A percentile compares a stretch with the other conserved stretches of the same genome.
phyloP scores from a whole-genome alignment of 139 green algal species.

The Nannochloris sp. region DNA sequence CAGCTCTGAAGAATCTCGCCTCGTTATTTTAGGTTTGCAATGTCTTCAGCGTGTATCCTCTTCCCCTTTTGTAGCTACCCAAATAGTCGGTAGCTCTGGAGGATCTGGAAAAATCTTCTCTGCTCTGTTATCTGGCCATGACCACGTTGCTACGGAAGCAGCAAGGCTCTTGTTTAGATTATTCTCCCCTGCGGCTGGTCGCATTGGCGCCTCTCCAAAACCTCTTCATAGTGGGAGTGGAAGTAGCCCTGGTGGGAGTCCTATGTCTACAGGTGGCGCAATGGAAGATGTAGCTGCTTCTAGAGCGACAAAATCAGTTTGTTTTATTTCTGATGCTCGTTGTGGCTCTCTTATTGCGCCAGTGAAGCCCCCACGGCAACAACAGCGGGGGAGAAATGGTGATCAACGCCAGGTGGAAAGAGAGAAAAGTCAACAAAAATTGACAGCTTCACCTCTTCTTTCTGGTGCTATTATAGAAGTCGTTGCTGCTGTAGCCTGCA shows the following conservation, averaged over 20 bases:
- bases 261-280: neutral
- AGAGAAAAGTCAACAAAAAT: too few relatives aligned
- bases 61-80: slow-evolving; percentile 10
- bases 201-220: slow-evolving; percentile 35
- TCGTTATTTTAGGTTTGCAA: slow-evolving; percentile 57
- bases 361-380: slow-evolving; percentile 4
- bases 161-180: slow-evolving; percentile 62
- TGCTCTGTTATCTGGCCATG: slow-evolving; percentile 42
- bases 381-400: too few relatives aligned
- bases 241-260: neutral
- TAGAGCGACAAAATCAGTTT: slow-evolving; percentile 47
- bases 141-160: slow-evolving; percentile 63
- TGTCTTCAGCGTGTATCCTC: slow-evolving; percentile 60
- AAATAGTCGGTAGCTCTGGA: slow-evolving; percentile 18
- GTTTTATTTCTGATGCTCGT: slow-evolving; percentile 31
- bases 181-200: slow-evolving; percentile 47
- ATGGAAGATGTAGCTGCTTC: slow-evolving; percentile 12
- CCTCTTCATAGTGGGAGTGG: neutral
- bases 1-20: slow-evolving; percentile 29
- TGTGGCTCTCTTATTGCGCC: slow-evolving; percentile 25
- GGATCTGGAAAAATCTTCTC: slow-evolving; percentile 41
- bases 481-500: slow-evolving; percentile 42
- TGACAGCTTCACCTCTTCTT: slow-evolving; percentile 22
- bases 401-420: too few relatives aligned
- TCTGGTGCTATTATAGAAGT: slow-evolving; percentile 47